Evolutionary conservation across 1,284 basidiomycete genomes (phyloP).

Genomic region (Microbotryum intermedium): DNA sequence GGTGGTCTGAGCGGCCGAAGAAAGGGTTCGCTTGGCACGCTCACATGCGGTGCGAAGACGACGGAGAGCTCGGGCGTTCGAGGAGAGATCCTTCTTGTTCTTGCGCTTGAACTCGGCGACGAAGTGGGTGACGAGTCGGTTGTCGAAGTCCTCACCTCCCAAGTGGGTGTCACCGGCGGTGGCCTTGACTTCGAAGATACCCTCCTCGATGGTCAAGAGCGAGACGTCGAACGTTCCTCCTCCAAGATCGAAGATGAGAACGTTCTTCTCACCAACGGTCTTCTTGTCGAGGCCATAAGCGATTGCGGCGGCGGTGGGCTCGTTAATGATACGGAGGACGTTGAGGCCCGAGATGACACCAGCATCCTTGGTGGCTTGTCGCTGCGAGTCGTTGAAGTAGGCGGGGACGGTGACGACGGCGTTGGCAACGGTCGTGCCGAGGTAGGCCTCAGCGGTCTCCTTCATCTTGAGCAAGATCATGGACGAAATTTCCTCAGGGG

Average conservation of each 20-base stretch:
- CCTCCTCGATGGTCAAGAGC: slow-evolving; percentile 93
- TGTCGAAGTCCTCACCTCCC: slow-evolving; percentile 99
- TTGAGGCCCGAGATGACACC: slow-evolving; percentile 82
- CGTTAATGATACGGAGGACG: slow-evolving; percentile 93
- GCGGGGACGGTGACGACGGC: slow-evolving; percentile 68
- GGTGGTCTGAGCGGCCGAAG: slow-evolving; percentile 90
- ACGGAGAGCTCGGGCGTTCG: slow-evolving; percentile 90
- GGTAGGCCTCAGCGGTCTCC: slow-evolving; percentile 94
- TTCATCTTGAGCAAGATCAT: slow-evolving; percentile 95
- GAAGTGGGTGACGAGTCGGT: slow-evolving; percentile 93
- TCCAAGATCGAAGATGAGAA: slow-evolving; percentile 95
- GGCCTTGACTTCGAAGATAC: slow-evolving; percentile 98
- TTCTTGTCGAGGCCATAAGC: slow-evolving; percentile 87
- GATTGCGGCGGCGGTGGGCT: slow-evolving; percentile 89
- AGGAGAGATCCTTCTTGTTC: slow-evolving; percentile 92
- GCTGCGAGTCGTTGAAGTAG: slow-evolving; percentile 97
- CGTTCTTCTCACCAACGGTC: slow-evolving; percentile 76
- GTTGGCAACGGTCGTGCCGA: slow-evolving; percentile 71
- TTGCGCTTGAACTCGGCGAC: slow-evolving; percentile 98
- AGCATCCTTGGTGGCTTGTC: slow-evolving; percentile 91
- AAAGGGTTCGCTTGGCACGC: slow-evolving; percentile 97
- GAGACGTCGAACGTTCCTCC: slow-evolving; percentile 99
- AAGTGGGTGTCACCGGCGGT: slow-evolving; percentile 98
- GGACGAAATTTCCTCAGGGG: slow-evolving; percentile 92
- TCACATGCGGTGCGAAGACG: slow-evolving; percentile 97